Conservation (phyloP, 2,329 filamentous ascomycete genomes). For the Camillea tinctor region DNA sequence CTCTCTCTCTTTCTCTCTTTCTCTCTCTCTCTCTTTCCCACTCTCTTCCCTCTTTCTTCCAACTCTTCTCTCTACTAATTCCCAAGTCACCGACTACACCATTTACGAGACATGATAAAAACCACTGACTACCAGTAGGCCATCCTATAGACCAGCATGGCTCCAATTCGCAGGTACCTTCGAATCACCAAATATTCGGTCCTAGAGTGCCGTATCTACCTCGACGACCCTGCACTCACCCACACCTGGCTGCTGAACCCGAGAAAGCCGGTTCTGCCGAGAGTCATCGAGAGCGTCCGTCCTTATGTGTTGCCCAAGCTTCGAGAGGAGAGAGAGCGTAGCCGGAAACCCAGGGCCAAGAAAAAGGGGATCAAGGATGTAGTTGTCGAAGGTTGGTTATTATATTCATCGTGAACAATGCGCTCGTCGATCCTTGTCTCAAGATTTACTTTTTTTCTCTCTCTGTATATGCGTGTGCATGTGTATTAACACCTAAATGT, state of each 20-base stretch:
- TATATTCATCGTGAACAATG: constrained; percentile 10
- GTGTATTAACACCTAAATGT: constrained; percentile 19
- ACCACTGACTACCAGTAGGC: constrained; percentile 13
- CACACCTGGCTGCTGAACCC: constrained; percentile 82
- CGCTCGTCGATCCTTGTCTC: constrained; percentile 7
- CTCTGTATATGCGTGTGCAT: too few species aligned
- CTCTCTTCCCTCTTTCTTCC: too few species aligned
- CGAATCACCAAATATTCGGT: constrained; percentile 92
- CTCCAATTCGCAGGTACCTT: constrained; percentile 83
- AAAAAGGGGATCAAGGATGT: constrained; percentile 87
- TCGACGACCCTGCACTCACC: constrained; percentile 82
- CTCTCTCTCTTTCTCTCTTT: too few species aligned
- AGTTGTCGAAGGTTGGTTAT: constrained; percentile 66
- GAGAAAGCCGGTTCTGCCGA: constrained; percentile 72
- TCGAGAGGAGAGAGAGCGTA: constrained; percentile 66
- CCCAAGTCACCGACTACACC: too few species aligned
- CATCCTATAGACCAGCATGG: too few species aligned
- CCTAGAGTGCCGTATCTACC: constrained; percentile 94
- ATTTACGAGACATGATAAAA: constrained; percentile 14
- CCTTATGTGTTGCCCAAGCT: constrained; percentile 88
- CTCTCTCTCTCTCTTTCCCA: too few species aligned
- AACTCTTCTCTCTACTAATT: too few species aligned
- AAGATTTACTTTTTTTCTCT: too few species aligned
- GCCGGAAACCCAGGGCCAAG: constrained; percentile 64
- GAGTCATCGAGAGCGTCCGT: constrained; percentile 80